phyloP scores from a whole-genome alignment of 1,284 basidiomycete species.

The Pascua guehoae region DNA sequence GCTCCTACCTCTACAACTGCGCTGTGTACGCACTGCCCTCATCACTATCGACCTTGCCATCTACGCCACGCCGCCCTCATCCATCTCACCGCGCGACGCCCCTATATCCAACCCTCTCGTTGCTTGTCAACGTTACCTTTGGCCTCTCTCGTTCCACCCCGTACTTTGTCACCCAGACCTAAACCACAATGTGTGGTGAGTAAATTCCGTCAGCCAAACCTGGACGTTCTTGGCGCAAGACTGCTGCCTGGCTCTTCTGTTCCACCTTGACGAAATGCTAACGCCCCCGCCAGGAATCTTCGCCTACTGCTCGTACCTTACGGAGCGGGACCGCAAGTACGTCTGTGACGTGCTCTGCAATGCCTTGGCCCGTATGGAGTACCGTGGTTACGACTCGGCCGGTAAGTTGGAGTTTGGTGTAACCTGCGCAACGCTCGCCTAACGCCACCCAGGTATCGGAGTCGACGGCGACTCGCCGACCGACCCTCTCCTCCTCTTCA shows the following conservation, averaged over 20 bases:
- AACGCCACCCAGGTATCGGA: conserved; percentile 63
- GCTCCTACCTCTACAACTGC: too few relatives aligned
- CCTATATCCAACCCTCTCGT: too few relatives aligned
- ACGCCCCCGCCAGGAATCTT: conserved; percentile 74
- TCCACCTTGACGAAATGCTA: not conserved
- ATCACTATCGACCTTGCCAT: too few relatives aligned
- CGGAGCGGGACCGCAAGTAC: conserved; percentile 90
- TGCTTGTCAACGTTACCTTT: too few relatives aligned
- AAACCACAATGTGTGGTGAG: conserved; percentile 20
- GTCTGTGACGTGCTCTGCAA: conserved; percentile 88
- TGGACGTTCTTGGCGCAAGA: too few relatives aligned
- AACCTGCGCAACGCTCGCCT: not conserved
- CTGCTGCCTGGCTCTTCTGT: not conserved
- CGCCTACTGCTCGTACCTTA: conserved; percentile 86
- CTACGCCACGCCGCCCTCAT: too few relatives aligned
- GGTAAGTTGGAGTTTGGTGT: conserved; percentile 45
- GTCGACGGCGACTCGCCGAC: conserved; percentile 87
- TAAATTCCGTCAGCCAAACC: not conserved
- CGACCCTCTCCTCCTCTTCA: conserved; percentile 71
- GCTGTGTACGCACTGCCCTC: too few relatives aligned
- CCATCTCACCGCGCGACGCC: too few relatives aligned
- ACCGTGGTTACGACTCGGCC: conserved; percentile 97
- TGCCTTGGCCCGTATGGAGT: conserved; percentile 92
- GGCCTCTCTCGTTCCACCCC: too few relatives aligned
- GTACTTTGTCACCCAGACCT: not conserved